Base-by-base conservation (phyloP, 169 alveolate genomes). In the Prorocentrum cordatum region DNA sequence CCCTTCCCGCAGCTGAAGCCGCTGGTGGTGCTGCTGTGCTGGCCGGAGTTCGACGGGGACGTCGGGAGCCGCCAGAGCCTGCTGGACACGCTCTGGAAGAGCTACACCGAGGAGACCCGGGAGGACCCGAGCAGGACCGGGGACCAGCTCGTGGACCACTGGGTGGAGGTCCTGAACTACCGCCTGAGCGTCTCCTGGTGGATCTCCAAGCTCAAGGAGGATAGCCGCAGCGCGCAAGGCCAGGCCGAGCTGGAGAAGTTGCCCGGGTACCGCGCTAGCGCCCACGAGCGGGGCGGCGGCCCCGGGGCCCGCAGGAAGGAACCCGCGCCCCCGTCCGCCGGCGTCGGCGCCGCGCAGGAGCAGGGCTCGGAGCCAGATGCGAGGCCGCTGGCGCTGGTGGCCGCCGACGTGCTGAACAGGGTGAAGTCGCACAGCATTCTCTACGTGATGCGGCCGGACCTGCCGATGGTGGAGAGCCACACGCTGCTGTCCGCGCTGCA, bases 31-130 rank as follows among this genome's bases (percentile, higher is more conserved):
- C 89, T 87, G 33, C 89, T 87, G 42, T 26, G 83, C 66, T 87
- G 92, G 92, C 82, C 64, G 39, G 71, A 59, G 6, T 83, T 31
- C 54, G 61, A 39, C 22, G 83, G 89, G 12, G 82, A 73, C 36
- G 90, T 92, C 61, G 84, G 33, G 27, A 35, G 75, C 36, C 71
- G 89, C 47, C 94, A 92, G 71, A 68, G 62, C 59, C 61, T 92
- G 67, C 87, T 92, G 35, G 94, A 92, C 61, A 33, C 68, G 2
- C 71, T 92, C 45, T 92, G 94, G 93, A 84, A 67, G 71, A 33
- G 72, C 83, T 84, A 84, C 59, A 33, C 73, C 14, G 85, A 77
- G 64, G 88, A 58, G 73, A 77, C 75, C 45, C 18, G 24, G n/a
- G 62, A 75, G 4, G 75, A 59, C 75, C 35, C 72, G 26, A 59